phyloP scores from a whole-genome alignment of 2,329 filamentous ascomycete genomes.

The Diaporthe ilicicola region DNA sequence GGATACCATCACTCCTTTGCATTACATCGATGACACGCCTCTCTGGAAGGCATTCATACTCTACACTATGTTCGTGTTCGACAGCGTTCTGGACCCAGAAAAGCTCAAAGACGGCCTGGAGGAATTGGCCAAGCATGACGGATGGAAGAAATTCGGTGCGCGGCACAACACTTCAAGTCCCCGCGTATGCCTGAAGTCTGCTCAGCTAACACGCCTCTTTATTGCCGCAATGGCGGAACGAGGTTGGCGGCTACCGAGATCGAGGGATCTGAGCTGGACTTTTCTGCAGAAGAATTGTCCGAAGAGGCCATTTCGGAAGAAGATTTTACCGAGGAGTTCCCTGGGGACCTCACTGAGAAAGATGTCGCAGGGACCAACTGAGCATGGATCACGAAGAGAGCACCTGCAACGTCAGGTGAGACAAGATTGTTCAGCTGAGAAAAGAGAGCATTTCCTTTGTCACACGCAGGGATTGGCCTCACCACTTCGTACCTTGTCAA shows the following conservation, averaged over 20 bases:
- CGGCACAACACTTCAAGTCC: too few relatives aligned
- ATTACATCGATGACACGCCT: constrained; percentile 39
- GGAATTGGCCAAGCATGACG: constrained; percentile 32
- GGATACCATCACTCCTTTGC: constrained; percentile 35
- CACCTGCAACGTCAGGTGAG: too few relatives aligned
- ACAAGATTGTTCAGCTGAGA: background rate
- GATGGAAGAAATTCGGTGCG: constrained; percentile 40
- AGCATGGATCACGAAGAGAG: background rate
- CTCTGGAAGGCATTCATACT: constrained; percentile 37
- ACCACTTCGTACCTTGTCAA: background rate
- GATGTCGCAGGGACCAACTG: too few relatives aligned
- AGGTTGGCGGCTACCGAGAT: background rate
- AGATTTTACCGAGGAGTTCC: background rate
- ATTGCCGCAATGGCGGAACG: background rate
- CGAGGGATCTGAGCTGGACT: background rate
- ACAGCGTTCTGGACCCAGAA: constrained; percentile 39
- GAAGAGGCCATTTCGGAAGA: background rate
- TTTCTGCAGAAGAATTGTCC: background rate
- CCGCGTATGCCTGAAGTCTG: background rate
- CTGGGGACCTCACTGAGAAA: background rate
- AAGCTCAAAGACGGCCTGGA: constrained; percentile 35
- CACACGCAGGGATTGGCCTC: background rate
- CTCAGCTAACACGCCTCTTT: background rate
- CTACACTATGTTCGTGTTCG: constrained; percentile 39
- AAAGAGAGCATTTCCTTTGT: background rate